Percentiles rank a stretch among this genome's conserved stretches.
Evolutionary conservation across 352 stramenopile species (phyloP).

Genomic region (Elongisporangium anandrum): DNA sequence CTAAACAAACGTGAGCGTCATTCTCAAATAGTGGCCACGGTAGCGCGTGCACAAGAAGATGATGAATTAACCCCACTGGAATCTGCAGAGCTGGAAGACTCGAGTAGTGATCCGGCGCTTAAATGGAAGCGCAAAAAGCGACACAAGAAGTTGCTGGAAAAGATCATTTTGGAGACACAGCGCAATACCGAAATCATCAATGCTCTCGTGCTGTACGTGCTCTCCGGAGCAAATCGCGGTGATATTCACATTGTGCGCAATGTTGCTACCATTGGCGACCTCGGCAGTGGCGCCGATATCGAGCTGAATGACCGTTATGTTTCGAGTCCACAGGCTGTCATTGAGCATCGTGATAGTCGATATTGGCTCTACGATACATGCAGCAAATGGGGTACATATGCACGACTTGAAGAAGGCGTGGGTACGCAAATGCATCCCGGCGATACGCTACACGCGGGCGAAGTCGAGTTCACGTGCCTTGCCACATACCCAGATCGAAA

Average conservation of each 20-base stretch:
- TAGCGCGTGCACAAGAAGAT: constrained; percentile 10
- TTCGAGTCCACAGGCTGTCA: constrained; percentile 49
- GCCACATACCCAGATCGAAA: constrained; percentile 53
- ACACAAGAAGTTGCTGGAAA: constrained; percentile 62
- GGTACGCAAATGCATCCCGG: constrained; percentile 53
- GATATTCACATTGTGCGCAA: constrained; percentile 77
- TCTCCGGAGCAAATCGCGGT: constrained; percentile 66
- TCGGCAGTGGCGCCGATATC: constrained; percentile 57
- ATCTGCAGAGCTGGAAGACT: constrained; percentile 27
- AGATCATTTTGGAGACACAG: constrained; percentile 49
- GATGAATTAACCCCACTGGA: constrained; percentile 18
- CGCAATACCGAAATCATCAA: constrained; percentile 43
- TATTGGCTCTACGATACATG: constrained; percentile 75
- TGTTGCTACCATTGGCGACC: constrained; percentile 44
- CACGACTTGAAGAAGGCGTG: constrained; percentile 72
- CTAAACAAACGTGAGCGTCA: constrained; percentile 15
- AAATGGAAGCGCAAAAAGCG: constrained; percentile 78
- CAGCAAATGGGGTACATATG: constrained; percentile 69
- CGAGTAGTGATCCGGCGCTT: constrained; percentile 23
- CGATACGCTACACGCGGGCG: constrained; percentile 64
- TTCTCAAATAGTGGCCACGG: constrained; percentile 28
- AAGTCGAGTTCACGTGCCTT: constrained; percentile 78
- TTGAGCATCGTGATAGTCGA: constrained; percentile 61
- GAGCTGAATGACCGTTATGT: constrained; percentile 69
- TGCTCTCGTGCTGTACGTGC: constrained; percentile 71